These are phyloP conservation scores for Xanthoconium stramineum DNA, from an alignment of 768 basidiomycete species.

Conservation along the genomic window DNA sequence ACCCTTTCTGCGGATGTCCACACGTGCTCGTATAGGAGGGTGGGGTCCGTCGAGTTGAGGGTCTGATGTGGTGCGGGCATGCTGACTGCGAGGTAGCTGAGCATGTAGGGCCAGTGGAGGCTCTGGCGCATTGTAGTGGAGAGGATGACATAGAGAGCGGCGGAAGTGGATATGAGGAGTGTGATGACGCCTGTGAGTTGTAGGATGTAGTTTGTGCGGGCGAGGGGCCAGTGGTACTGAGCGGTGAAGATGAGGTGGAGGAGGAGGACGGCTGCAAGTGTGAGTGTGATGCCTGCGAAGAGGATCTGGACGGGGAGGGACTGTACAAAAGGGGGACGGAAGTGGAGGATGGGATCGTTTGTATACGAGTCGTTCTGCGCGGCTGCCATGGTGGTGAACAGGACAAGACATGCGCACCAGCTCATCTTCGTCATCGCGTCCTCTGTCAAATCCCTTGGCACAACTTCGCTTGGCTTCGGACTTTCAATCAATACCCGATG, in stretches of 20 bases:
- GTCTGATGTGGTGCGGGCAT: conserved; percentile 38
- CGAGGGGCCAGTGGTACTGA: conserved; percentile 94
- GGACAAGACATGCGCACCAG: neutral
- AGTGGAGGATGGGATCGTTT: conserved; percentile 73
- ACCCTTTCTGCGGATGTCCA: conserved; percentile 69
- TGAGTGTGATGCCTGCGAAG: conserved; percentile 78
- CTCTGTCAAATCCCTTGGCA: neutral
- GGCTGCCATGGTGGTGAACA: no score
- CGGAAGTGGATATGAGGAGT: conserved; percentile 72
- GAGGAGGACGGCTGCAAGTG: conserved; percentile 80
- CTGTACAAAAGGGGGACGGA: conserved; percentile 76
- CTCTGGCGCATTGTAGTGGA: conserved; percentile 57
- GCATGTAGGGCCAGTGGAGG: conserved; percentile 90
- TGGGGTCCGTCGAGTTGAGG: conserved; percentile 20
- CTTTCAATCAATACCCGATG: no score
- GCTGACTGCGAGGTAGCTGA: conserved; percentile 82
- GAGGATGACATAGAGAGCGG: conserved; percentile 75
- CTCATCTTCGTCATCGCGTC: neutral
- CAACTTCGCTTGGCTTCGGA: no score
- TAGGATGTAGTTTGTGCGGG: conserved; percentile 86
- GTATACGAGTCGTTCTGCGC: conserved; percentile 9
- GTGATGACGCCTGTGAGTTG: conserved; percentile 83
- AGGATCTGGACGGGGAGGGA: conserved; percentile 91
- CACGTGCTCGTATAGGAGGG: conserved; percentile 17
- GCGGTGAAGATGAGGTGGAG: conserved; percentile 93